These are phyloP conservation scores for Curvularia sp. DNA, from an alignment of 2,329 filamentous ascomycete genomes.

Conservation along the genomic window DNA sequence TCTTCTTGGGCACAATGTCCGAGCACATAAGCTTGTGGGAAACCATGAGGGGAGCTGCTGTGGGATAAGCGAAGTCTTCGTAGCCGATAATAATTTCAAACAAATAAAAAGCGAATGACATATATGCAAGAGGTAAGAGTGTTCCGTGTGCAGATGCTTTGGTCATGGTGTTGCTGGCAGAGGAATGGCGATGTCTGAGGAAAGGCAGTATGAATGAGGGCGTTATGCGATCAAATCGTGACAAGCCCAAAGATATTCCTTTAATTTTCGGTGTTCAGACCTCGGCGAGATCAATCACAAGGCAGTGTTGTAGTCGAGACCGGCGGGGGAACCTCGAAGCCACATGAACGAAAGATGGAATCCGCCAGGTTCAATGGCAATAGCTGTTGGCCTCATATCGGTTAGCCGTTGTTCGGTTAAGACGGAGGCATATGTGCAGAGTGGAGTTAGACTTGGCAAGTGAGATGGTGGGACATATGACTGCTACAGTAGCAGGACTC, in stretches of 20 bases:
- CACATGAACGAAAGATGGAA: background rate
- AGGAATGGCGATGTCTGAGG: too few relatives aligned
- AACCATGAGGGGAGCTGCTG: background rate
- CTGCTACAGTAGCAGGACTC: constrained; percentile 6
- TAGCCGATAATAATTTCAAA: background rate
- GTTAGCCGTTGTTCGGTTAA: constrained; percentile 2
- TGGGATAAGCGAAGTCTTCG: background rate
- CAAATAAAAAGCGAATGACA: background rate
- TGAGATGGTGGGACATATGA: constrained; percentile 17
- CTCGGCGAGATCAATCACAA: background rate
- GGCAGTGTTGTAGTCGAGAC: background rate
- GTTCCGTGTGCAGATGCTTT: background rate
- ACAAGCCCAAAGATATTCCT: background rate
- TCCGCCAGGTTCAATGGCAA: background rate
- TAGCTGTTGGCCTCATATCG: background rate
- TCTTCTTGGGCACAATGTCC: background rate
- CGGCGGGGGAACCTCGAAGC: background rate
- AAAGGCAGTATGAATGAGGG: background rate
- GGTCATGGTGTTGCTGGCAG: background rate
- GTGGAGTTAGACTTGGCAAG: constrained; percentile 4
- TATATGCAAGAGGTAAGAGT: background rate
- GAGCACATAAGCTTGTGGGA: background rate
- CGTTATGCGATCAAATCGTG: background rate
- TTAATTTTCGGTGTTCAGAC: background rate
- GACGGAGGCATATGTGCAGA: background rate